Conservation (phyloP, 495 filamentous ascomycete genomes). For the Thermochaetoides thermophila region DNA sequence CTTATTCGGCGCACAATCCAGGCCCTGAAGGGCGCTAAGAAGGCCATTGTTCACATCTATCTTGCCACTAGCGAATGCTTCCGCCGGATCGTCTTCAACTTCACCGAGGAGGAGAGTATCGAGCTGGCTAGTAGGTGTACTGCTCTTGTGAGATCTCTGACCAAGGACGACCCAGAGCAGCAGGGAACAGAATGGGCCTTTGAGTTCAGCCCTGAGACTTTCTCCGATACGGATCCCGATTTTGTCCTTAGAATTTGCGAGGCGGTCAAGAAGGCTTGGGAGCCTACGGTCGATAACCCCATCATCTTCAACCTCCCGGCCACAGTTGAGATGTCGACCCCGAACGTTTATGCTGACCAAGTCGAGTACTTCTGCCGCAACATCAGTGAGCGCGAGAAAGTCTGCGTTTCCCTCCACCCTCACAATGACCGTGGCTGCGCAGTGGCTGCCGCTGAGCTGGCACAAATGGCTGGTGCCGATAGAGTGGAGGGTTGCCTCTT, state of each 20-base stretch:
- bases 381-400: constrained; percentile 67
- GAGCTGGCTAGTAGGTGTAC: constrained; percentile 78
- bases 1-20: constrained; percentile 84
- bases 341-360: constrained; percentile 93
- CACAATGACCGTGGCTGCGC: constrained; percentile 92
- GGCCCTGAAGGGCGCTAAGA: constrained; percentile 78
- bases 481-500: constrained; percentile 91
- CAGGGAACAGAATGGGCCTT: constrained; percentile 78
- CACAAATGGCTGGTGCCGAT: constrained; percentile 95
- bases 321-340: constrained; percentile 90
- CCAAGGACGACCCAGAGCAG: constrained; percentile 78
- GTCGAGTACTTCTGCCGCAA: constrained; percentile 87
- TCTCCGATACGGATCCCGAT: constrained; percentile 78
- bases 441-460: constrained; percentile 73
- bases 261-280: constrained; percentile 94
- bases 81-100: constrained; percentile 75
- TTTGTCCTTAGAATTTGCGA: constrained; percentile 78
- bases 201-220: constrained; percentile 94
- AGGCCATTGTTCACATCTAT: constrained; percentile 94
- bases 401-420: constrained; percentile 74
- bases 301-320: constrained; percentile 98
- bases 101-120: constrained; percentile 67
- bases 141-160: constrained; percentile 74
- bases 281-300: constrained; percentile 59
- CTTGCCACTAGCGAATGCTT: constrained; percentile 90